phyloP scores from a whole-genome alignment of 73 alveolate species.

The Breviolum minutum region DNA sequence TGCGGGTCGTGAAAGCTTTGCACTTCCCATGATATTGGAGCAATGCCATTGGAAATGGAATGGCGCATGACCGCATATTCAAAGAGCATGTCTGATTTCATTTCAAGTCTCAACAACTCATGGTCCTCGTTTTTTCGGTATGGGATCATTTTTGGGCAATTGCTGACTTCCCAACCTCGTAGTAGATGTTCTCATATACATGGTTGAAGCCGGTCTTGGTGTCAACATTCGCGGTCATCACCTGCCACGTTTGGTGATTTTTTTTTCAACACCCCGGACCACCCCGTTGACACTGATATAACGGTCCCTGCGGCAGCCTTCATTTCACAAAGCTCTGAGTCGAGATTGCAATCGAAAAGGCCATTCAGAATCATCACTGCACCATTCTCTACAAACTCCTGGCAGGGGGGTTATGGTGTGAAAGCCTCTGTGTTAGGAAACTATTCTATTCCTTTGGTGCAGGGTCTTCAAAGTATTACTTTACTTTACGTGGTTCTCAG shows the following conservation, averaged over 20 bases:
- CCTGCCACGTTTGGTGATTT: background rate
- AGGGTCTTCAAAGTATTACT: too few relatives aligned
- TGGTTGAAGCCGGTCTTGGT: constrained; percentile 92
- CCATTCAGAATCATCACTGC: constrained; percentile 91
- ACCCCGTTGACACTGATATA: background rate
- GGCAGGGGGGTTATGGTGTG: background rate
- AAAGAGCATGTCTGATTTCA: background rate
- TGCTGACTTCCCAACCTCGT: constrained; percentile 5
- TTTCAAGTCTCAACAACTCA: background rate
- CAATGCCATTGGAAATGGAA: background rate
- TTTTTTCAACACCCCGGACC: background rate
- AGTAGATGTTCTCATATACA: constrained; percentile 68
- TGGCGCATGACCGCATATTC: background rate
- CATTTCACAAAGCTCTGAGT: constrained; percentile 87
- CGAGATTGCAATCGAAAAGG: constrained; percentile 77
- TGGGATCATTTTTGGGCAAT: background rate
- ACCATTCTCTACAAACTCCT: constrained; percentile 88
- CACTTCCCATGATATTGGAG: background rate
- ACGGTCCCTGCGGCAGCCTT: constrained; percentile 35
- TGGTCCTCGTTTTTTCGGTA: background rate
- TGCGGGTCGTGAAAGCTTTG: background rate
- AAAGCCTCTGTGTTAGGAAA: too few relatives aligned
- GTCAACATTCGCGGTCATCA: constrained; percentile 80
- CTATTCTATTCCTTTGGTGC: too few relatives aligned
- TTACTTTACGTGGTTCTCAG: too few relatives aligned